Evolutionary conservation across 2,329 filamentous ascomycete genomes (phyloP).

Genomic region (Endocalyx cinctus): DNA sequence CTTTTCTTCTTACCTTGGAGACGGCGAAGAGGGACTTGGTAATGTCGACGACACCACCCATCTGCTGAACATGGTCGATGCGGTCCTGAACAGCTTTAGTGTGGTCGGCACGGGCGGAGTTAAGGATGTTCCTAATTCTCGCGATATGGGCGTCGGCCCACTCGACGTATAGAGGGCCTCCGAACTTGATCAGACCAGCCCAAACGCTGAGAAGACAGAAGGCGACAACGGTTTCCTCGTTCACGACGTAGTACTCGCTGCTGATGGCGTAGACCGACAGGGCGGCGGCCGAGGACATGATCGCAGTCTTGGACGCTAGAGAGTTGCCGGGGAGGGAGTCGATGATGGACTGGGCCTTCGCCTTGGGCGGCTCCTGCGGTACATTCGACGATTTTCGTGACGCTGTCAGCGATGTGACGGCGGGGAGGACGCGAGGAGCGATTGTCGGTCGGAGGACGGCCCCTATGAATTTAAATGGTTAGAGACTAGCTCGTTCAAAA

Average conservation of each 20-base stretch:
- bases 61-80: conserved; percentile 91
- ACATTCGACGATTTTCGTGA: conserved; percentile 71
- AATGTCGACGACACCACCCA: conserved; percentile 89
- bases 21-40: conserved; percentile 97
- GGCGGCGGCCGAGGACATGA: conserved; percentile 88
- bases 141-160: conserved; percentile 87
- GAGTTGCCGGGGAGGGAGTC: conserved; percentile 90
- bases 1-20: conserved; percentile 70
- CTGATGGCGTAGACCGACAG: conserved; percentile 91
- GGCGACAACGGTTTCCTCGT: conserved; percentile 95
- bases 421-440: conserved; percentile 69
- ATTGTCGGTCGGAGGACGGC: conserved; percentile 83
- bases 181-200: conserved; percentile 87
- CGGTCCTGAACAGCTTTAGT: conserved; percentile 90
- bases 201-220: conserved; percentile 92
- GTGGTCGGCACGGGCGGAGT: conserved; percentile 90
- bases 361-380: conserved; percentile 84
- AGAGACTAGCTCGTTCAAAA: no score
- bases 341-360: conserved; percentile 93
- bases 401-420: conserved; percentile 64
- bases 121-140: conserved; percentile 93
- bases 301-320: conserved; percentile 91
- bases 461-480: no score
- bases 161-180: conserved; percentile 84
- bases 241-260: conserved; percentile 99